Base-by-base conservation (phyloP, 2,329 filamentous ascomycete species). In the Aspergillus hiratsukae region DNA sequence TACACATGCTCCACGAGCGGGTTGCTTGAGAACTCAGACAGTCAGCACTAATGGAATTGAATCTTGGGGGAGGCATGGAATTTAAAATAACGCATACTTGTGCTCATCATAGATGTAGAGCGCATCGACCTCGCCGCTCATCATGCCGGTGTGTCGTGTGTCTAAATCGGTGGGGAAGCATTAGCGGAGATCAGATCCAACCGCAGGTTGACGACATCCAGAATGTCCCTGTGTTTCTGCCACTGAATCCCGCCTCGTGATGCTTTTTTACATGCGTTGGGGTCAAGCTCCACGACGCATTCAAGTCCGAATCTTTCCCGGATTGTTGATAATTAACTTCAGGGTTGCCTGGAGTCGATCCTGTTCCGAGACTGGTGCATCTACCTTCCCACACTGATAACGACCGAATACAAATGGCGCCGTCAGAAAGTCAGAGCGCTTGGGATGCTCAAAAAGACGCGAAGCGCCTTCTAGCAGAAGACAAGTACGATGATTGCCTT, bases 81-180 rank as follows among this genome's bases (percentile, higher is more conserved):
- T 21, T 40, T 4, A 29, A 23, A 41, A 9, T 41, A 58, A 29
- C 64, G 53, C 83, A 69, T 79, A 96, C 92, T 92, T 91, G 77
- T 92, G 86, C 80, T 97, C 92, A 83, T 97, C 92, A 76, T 89
- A 97, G 73, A 99, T 91, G 80, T 97, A 93, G 69, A 99, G 82
- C 72, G 93, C 94, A 81, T 97, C 93, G 71, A 99, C 89, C 71
- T 89, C 86, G 78, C 90, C 86, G 78, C 84, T 90, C 89, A 92
- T 93, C 72, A 75, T 86, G 71, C 53, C 64, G 65, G 67, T 63
- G 21, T 59, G 57, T 56, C 43, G 51, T 35, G 49, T 66, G 60
- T 61, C 58, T 62, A 57, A 57, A 56, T 62, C 31, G 57, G 54
- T 52, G 62, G 60, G 54, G 60, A 58, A 55, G 58, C 51, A 56